Evolutionary conservation across 2,329 filamentous ascomycete species (phyloP).

Genomic region (Aureobasidium melanogenum): DNA sequence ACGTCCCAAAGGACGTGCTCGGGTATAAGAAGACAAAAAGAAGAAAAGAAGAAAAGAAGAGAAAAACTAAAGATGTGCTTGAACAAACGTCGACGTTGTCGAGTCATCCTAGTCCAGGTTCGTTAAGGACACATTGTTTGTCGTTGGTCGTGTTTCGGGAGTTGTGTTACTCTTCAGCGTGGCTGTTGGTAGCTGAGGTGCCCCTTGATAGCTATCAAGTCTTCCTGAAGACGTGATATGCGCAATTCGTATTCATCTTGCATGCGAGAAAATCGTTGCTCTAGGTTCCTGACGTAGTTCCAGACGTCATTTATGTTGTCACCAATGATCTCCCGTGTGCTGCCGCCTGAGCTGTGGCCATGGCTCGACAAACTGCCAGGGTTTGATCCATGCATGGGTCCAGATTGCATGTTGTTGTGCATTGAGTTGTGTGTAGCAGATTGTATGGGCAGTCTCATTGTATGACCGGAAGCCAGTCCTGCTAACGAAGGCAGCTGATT

Average conservation of each 20-base stretch:
- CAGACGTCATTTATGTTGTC: constrained; percentile 46
- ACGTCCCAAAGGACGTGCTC: not conserved
- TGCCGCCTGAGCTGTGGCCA: constrained; percentile 47
- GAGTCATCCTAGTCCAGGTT: not conserved
- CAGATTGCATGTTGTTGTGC: constrained; percentile 13
- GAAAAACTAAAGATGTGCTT: not conserved
- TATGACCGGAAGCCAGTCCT: constrained; percentile 26
- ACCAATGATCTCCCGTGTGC: constrained; percentile 58
- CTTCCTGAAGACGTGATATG: constrained; percentile 35
- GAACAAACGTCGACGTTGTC: not conserved
- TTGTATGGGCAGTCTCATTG: constrained; percentile 19
- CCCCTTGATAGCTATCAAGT: constrained; percentile 30
- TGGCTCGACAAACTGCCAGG: constrained; percentile 45
- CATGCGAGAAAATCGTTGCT: constrained; percentile 42
- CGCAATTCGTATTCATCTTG: constrained; percentile 40
- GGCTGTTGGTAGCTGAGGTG: constrained; percentile 10
- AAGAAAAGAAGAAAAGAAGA: not conserved
- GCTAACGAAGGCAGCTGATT: constrained; percentile 29
- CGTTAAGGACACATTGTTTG: not conserved
- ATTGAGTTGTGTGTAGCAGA: not conserved
- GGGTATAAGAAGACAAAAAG: constrained; percentile 6
- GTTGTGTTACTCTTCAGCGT: not conserved
- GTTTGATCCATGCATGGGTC: constrained; percentile 36
- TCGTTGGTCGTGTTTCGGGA: not conserved
- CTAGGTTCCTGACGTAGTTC: constrained; percentile 63